Evolutionary conservation across 306 rosid genomes (phyloP).

Genomic region (Acacia confusa): DNA sequence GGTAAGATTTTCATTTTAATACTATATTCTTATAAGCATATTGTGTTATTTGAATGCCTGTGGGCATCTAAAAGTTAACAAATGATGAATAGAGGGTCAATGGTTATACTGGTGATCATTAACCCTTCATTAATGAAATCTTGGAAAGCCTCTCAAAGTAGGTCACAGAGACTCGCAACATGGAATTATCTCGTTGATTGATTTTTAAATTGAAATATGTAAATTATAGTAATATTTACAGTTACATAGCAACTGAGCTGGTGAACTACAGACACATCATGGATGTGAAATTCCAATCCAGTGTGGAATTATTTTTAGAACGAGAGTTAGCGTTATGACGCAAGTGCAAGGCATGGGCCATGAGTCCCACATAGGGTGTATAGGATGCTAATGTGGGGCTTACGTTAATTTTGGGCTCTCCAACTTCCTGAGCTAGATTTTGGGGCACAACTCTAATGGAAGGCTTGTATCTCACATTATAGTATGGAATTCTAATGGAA

Average conservation of each 20-base stretch:
- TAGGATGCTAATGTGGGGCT: background rate
- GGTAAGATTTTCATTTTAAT: slow-evolving; percentile 52
- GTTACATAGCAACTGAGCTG: background rate
- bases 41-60: slow-evolving; percentile 12
- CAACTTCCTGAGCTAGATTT: background rate
- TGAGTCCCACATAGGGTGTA: background rate
- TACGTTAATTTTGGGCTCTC: background rate
- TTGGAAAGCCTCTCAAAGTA: background rate
- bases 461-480: background rate
- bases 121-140: slow-evolving; percentile 3
- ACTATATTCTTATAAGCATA: slow-evolving; percentile 27
- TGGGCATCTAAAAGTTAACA: slow-evolving; percentile 15
- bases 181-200: background rate
- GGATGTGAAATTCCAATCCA: background rate
- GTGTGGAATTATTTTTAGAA: background rate
- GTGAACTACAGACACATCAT: background rate
- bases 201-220: background rate
- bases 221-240: background rate
- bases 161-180: background rate
- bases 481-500: background rate
- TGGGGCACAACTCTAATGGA: background rate
- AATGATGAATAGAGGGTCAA: slow-evolving; percentile 8
- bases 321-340: background rate
- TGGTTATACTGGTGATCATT: slow-evolving; percentile 22
- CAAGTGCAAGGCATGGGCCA: background rate